Percentiles rank a stretch among this genome's conserved stretches.
These are phyloP conservation scores for Penicillium lividum DNA, from an alignment of 495 filamentous ascomycete genomes.

Conservation along the genomic window DNA sequence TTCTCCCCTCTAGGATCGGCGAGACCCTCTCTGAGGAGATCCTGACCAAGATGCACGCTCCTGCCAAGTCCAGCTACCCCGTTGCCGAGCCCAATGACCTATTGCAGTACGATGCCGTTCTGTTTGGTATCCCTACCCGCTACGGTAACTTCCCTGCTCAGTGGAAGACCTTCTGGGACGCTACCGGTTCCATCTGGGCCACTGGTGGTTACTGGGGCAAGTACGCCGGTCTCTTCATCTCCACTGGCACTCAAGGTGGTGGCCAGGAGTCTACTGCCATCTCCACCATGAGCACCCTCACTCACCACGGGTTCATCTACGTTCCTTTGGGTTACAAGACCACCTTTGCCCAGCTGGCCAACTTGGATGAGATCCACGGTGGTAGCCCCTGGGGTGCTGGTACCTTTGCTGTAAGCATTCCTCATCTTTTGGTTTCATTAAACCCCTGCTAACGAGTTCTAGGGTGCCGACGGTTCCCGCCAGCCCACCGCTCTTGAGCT, in stretches of 20 bases:
- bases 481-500: conserved; percentile 75
- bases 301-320: conserved; percentile 94
- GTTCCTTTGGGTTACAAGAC: conserved; percentile 92
- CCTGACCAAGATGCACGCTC: conserved; percentile 85
- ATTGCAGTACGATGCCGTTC: conserved; percentile 82
- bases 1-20: conserved; percentile 54
- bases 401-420: conserved; percentile 73
- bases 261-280: conserved; percentile 91
- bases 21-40: conserved; percentile 88
- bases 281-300: conserved; percentile 79
- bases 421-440: neutral
- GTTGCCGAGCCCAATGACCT: conserved; percentile 66
- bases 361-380: conserved; percentile 76
- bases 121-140: conserved; percentile 96
- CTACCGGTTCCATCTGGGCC: conserved; percentile 72
- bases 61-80: conserved; percentile 71
- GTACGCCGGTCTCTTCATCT: conserved; percentile 89
- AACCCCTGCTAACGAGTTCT: conserved; percentile 6
- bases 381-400: conserved; percentile 93
- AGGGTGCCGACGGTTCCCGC: conserved; percentile 73
- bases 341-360: conserved; percentile 65
- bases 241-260: conserved; percentile 77
- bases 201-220: conserved; percentile 82
- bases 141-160: conserved; percentile 98
- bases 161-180: conserved; percentile 91